These are phyloP conservation scores for Amniculicola lignicola DNA, from an alignment of 495 filamentous ascomycete species.

Conservation along the genomic window DNA sequence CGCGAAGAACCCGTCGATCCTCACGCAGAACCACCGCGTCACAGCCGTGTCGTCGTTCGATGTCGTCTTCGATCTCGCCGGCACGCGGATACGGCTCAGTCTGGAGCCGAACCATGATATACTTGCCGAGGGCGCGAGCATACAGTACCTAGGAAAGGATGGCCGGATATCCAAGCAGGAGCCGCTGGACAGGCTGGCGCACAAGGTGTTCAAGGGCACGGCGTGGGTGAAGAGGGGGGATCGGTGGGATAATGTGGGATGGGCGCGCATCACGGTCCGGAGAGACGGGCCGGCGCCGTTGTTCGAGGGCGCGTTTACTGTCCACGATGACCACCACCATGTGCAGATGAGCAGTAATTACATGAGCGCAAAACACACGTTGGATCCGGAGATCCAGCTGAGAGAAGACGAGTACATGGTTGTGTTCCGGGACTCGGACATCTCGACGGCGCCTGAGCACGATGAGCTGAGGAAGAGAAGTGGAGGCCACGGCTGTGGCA, in stretches of 20 bases:
- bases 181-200: conserved; percentile 63
- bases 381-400: conserved; percentile 67
- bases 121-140: conserved; percentile 66
- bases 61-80: conserved; percentile 71
- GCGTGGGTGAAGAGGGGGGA: conserved; percentile 63
- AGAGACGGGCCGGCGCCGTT: conserved; percentile 74
- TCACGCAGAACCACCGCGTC: conserved; percentile 74
- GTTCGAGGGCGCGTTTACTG: conserved; percentile 86
- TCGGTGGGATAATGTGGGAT: conserved; percentile 78
- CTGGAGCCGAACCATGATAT: conserved; percentile 94
- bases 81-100: conserved; percentile 66
- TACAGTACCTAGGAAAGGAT: conserved; percentile 68
- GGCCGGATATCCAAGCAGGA: conserved; percentile 62
- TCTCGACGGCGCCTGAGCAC: conserved; percentile 46
- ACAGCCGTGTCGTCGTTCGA: conserved; percentile 79
- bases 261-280: conserved; percentile 75
- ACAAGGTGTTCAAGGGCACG: conserved; percentile 80
- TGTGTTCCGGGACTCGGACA: conserved; percentile 86
- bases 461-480: conserved; percentile 50
- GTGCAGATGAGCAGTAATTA: conserved; percentile 76
- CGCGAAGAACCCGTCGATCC: conserved; percentile 71
- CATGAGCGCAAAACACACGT: conserved; percentile 62
- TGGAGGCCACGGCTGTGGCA: conserved; percentile 50
- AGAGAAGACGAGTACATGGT: conserved; percentile 76
- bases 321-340: conserved; percentile 80